Evolutionary conservation across 495 filamentous ascomycete genomes (phyloP).

Genomic region (Elasticomyces elasticus): DNA sequence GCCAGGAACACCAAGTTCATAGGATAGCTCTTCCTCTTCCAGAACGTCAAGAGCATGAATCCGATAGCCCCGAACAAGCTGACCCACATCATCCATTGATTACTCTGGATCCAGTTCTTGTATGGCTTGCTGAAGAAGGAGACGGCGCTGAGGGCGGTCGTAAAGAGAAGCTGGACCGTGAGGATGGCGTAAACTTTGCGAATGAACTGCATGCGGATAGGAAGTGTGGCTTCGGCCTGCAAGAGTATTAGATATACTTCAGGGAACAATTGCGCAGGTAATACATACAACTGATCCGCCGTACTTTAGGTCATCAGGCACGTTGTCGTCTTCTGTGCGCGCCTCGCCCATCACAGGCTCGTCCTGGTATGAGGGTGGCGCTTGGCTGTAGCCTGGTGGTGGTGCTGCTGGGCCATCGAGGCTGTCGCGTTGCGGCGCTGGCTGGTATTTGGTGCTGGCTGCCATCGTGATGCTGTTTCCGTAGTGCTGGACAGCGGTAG

Average conservation of each 20-base stretch:
- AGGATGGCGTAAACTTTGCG: constrained; percentile 86
- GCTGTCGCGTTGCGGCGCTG: constrained; percentile 34
- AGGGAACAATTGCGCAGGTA: constrained; percentile 50
- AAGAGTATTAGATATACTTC: background rate
- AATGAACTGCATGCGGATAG: constrained; percentile 95
- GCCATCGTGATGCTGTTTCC: constrained; percentile 17
- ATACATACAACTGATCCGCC: constrained; percentile 81
- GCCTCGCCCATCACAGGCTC: constrained; percentile 53
- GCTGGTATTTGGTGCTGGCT: constrained; percentile 33
- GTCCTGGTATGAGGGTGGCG: constrained; percentile 72
- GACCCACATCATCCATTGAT: constrained; percentile 75
- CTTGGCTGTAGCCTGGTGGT: constrained; percentile 52
- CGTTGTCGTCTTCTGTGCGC: constrained; percentile 75
- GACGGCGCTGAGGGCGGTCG: constrained; percentile 67
- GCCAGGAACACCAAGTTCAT: constrained; percentile 87
- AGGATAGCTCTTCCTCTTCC: constrained; percentile 96
- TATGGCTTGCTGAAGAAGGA: constrained; percentile 75
- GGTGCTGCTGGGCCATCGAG: constrained; percentile 27
- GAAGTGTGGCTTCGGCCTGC: constrained; percentile 34
- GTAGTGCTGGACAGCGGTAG: too few species aligned
- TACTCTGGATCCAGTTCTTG: constrained; percentile 75
- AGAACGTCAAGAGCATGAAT: constrained; percentile 83
- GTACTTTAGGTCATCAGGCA: constrained; percentile 99
- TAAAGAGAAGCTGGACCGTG: constrained; percentile 82
- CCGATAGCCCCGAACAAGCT: constrained; percentile 70